phyloP scores from a whole-genome alignment of 2,329 filamentous ascomycete genomes.

The Aspergillus pseudotamarii region DNA sequence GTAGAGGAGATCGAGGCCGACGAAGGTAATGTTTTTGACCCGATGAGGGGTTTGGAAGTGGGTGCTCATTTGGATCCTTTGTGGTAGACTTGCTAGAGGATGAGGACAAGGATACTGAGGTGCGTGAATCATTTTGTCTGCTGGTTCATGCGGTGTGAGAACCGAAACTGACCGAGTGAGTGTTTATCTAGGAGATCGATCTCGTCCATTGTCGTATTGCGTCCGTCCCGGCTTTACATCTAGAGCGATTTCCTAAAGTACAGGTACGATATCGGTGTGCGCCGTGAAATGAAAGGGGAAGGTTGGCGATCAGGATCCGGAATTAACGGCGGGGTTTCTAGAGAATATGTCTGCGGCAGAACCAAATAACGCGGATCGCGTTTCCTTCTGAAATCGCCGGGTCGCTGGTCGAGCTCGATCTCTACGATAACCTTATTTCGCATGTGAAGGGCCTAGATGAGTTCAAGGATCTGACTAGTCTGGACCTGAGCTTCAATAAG shows the following conservation, averaged over 20 bases:
- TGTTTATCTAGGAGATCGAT: conserved; percentile 70
- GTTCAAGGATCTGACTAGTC: conserved; percentile 71
- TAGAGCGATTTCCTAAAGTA: conserved; percentile 80
- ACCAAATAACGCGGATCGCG: conserved; percentile 79
- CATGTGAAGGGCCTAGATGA: conserved; percentile 83
- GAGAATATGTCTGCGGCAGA: conserved; percentile 88
- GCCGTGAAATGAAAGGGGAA: background rate
- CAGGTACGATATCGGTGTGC: conserved; percentile 46
- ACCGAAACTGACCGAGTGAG: conserved; percentile 16
- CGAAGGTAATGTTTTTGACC: conserved; percentile 61
- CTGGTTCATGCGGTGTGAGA: background rate
- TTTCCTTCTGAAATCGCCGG: conserved; percentile 67
- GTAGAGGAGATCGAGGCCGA: conserved; percentile 79
- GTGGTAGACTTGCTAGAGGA: conserved; percentile 60
- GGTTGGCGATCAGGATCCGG: background rate
- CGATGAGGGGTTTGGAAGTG: background rate
- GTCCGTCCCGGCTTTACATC: conserved; percentile 74
- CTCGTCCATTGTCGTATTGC: conserved; percentile 83
- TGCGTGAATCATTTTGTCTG: conserved; percentile 26
- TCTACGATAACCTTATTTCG: conserved; percentile 94
- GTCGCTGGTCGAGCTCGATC: conserved; percentile 80
- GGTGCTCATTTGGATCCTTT: background rate
- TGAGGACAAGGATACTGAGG: conserved; percentile 57
- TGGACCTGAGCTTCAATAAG: conserved; percentile 98
- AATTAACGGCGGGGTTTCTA: conserved; percentile 26